A percentile compares a stretch with the other conserved stretches of the same genome.
These are phyloP conservation scores for Wickerhamomyces sp. DNA, from an alignment of 1,139 yeast genomes.

Conservation along the genomic window DNA sequence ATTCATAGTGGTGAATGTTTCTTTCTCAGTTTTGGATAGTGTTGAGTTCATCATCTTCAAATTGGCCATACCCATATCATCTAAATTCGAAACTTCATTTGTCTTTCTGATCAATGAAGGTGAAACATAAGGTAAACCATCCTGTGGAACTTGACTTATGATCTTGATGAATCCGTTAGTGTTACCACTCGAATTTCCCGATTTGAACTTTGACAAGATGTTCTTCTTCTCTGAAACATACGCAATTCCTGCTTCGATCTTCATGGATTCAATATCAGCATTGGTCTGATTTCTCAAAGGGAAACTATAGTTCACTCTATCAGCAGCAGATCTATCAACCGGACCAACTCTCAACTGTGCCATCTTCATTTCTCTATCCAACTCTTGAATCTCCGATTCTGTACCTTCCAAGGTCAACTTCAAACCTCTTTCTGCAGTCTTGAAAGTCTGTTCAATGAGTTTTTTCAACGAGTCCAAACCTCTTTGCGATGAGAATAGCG, in stretches of 20 bases:
- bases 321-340: conserved; percentile 14
- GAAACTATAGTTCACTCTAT: conserved; percentile 7
- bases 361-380: conserved; percentile 17
- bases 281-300: conserved; percentile 19
- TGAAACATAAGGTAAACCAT: conserved; percentile 31
- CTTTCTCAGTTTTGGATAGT: conserved; percentile 16
- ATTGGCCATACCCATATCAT: conserved; percentile 23
- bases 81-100: conserved; percentile 25
- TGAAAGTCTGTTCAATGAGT: conserved; percentile 11
- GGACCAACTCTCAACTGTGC: conserved; percentile 17
- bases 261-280: conserved; percentile 14
- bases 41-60: conserved; percentile 13
- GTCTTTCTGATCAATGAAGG: conserved; percentile 29
- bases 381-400: conserved; percentile 12
- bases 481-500: conserved; percentile 15
- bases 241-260: conserved; percentile 9
- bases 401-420: conserved; percentile 12
- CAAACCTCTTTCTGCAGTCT: conserved; percentile 13
- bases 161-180: conserved; percentile 15
- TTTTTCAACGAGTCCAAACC: conserved; percentile 9
- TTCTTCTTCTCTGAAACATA: conserved; percentile 5
- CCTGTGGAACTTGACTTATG: conserved; percentile 17
- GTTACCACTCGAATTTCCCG: background rate
- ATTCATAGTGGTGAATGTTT: conserved; percentile 19
- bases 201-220: conserved; percentile 5